Percentiles rank a stretch among this genome's conserved stretches.
These are phyloP conservation scores for Blastosporella zonata DNA, from an alignment of 1,284 basidiomycete genomes.

Conservation along the genomic window DNA sequence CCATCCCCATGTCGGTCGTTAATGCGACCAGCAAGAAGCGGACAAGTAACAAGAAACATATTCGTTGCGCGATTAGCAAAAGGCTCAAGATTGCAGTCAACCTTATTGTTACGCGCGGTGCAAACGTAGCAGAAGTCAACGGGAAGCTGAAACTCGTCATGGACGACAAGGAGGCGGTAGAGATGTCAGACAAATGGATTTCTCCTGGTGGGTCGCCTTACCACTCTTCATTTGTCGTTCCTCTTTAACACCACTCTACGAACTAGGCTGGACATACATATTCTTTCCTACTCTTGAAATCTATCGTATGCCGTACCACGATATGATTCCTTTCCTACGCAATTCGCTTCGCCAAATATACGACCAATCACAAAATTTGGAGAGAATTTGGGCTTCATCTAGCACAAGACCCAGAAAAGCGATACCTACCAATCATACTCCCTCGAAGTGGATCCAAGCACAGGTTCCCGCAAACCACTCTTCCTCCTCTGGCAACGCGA, in stretches of 20 bases:
- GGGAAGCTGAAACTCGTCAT: conserved; percentile 27
- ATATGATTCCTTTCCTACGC: conserved; percentile 35
- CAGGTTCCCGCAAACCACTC: not conserved
- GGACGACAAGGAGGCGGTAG: conserved; percentile 21
- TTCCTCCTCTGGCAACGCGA: not conserved
- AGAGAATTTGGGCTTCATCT: conserved; percentile 25
- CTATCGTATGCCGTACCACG: conserved; percentile 41
- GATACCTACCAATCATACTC: not conserved
- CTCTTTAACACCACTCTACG: not conserved
- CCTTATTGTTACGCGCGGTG: conserved; percentile 39
- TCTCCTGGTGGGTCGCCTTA: conserved; percentile 31
- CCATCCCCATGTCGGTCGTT: conserved; percentile 32
- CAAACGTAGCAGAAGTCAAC: conserved; percentile 26
- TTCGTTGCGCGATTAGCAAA: conserved; percentile 26
- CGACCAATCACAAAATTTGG: conserved; percentile 23
- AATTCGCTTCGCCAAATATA: conserved; percentile 24
- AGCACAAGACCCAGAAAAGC: not conserved
- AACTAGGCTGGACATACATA: conserved; percentile 45
- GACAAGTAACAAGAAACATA: conserved; percentile 26
- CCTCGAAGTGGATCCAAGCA: not conserved
- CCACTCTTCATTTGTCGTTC: not conserved
- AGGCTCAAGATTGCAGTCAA: conserved; percentile 38
- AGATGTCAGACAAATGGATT: conserved; percentile 29
- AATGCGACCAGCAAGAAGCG: conserved; percentile 28
- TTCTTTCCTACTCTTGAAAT: conserved; percentile 35